Evolutionary conservation across 257 asterid species (phyloP).

Genomic region (Nicotiana obtusifolia): DNA sequence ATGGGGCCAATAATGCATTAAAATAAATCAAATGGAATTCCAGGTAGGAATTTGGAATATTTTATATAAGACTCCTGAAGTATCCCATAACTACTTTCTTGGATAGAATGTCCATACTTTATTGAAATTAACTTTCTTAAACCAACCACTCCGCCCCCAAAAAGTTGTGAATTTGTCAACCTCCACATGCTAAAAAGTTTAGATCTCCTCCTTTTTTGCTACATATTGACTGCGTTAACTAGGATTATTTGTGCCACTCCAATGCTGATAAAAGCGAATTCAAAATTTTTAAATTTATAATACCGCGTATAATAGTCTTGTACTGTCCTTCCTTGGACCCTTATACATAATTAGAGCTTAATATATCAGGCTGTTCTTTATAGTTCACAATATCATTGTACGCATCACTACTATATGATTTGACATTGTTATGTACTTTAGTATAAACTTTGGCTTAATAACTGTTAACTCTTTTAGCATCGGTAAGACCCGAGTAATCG

Average conservation of each 20-base stretch:
- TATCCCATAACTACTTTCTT: conserved; percentile 23
- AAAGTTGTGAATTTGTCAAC: conserved; percentile 32
- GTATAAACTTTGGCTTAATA: no score
- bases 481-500: no score
- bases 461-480: no score
- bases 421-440: no score
- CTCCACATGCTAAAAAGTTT: conserved; percentile 43
- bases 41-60: conserved; percentile 32
- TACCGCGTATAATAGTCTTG: no score
- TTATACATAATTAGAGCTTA: no score
- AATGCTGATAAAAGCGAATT: no score
- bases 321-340: no score
- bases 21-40: conserved; percentile 35
- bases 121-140: conserved; percentile 1
- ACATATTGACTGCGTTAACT: neutral
- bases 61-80: conserved; percentile 14
- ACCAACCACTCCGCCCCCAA: conserved; percentile 25
- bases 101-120: neutral
- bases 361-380: no score
- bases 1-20: conserved; percentile 10
- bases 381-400: no score
- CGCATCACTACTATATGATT: no score
- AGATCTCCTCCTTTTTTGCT: neutral
- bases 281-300: no score
- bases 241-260: neutral